Conservation (phyloP, 352 stramenopile species). For the Phytophthora sp. region DNA sequence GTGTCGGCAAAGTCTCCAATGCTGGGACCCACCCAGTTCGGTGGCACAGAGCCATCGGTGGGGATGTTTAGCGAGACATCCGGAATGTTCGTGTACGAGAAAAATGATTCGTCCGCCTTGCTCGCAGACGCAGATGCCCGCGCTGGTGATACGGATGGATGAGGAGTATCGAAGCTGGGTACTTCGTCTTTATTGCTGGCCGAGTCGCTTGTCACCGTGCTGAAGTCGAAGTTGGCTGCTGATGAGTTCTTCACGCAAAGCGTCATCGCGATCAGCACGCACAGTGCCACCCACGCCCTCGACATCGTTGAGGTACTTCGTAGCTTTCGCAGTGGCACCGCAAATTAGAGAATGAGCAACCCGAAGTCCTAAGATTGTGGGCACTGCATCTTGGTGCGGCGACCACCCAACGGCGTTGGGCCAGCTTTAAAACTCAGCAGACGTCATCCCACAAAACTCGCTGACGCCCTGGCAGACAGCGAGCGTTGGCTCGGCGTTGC, state of each 20-base stretch:
- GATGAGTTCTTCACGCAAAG: neutral
- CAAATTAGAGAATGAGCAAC: slow-evolving; percentile 29
- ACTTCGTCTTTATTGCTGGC: neutral
- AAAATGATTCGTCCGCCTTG: slow-evolving; percentile 25
- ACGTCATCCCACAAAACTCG: neutral
- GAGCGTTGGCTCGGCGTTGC: slow-evolving; percentile 1
- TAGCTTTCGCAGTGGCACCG: slow-evolving; percentile 15
- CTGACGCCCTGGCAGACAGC: slow-evolving; percentile 6
- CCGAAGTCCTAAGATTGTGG: slow-evolving; percentile 16
- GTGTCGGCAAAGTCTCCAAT: slow-evolving; percentile 37
- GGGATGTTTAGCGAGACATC: slow-evolving; percentile 19
- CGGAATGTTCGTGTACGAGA: slow-evolving; percentile 21
- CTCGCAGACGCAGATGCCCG: neutral
- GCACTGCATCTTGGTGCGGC: slow-evolving; percentile 16
- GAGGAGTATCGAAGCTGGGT: neutral
- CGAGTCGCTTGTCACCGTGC: neutral
- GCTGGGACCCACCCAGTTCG: slow-evolving; percentile 39
- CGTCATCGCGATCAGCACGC: neutral
- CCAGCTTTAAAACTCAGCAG: neutral
- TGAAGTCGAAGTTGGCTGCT: neutral
- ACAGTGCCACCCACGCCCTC: slow-evolving; percentile 10
- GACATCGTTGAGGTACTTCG: slow-evolving; percentile 25
- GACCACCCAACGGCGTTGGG: no score
- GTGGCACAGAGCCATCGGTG: slow-evolving; percentile 12
- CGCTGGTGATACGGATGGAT: neutral